These are phyloP conservation scores for Barnettozyma sucrosica DNA, from an alignment of 805 yeast genomes.

Conservation along the genomic window DNA sequence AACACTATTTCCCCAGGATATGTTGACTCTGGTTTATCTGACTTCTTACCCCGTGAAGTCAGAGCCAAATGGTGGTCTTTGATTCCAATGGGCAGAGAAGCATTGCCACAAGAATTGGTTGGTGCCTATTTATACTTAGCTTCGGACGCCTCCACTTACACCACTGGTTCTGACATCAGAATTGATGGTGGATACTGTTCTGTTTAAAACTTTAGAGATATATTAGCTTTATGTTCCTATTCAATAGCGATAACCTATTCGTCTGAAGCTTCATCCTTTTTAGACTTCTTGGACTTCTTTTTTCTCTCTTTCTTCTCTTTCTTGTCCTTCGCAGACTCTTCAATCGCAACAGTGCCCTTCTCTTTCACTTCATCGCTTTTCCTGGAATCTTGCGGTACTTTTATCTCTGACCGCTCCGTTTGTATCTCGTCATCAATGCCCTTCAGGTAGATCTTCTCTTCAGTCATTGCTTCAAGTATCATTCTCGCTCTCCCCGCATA, in stretches of 20 bases:
- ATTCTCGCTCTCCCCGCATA: conserved; percentile 24
- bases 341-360: not conserved
- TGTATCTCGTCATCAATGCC: conserved; percentile 13
- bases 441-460: conserved; percentile 12
- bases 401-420: conserved; percentile 8
- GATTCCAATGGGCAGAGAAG: conserved; percentile 72
- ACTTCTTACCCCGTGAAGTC: conserved; percentile 34
- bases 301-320: not conserved
- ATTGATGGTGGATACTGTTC: conserved; percentile 71
- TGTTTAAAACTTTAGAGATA: not conserved
- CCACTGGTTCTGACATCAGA: conserved; percentile 70
- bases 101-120: conserved; percentile 61
- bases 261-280: not conserved
- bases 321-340: conserved; percentile 1
- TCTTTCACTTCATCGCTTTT: not conserved
- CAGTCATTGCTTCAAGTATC: conserved; percentile 18
- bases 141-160: conserved; percentile 71
- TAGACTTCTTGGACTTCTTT: not conserved
- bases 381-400: not conserved
- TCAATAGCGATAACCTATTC: not conserved
- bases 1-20: not conserved
- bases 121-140: conserved; percentile 81
- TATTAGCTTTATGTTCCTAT: too few relatives aligned
- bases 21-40: not conserved
- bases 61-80: conserved; percentile 43